Evolutionary conservation across 257 asterid genomes (phyloP), one percentile per base, ranked within the genome.

Genomic region (Petunia secreta): DNA sequence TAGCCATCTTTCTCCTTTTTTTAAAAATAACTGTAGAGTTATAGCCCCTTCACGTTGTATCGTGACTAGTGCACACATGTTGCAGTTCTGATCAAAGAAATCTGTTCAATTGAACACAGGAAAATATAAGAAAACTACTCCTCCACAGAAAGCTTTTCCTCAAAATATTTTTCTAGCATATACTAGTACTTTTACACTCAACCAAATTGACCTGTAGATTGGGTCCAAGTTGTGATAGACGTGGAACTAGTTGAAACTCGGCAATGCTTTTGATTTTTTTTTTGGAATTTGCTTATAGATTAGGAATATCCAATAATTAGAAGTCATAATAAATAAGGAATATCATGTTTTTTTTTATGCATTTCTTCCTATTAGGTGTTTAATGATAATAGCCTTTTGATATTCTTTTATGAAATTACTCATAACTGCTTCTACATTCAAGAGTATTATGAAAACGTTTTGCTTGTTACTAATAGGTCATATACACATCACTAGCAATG

Each of bases 321-420:
- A 7, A 41, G 52, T 66, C 75, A 41, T 41, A 7, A 52, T 14
- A 43, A 67, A 67, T 43, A 43, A 67, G 75, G 15, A 67, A 67
- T 43, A n/a, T 13, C 25, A 38, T 7, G 4, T 34, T 16, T 67
- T 53, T 43, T 67, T 67, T 50, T 67, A n/a, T 67, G 75, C 6
- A 11, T 67, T 43, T 67, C 53, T 43, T 67, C 75, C 75, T 67
- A 67, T 41, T 43, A 67, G 75, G 55, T 67, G 37, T 67, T 41
- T 5, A 59, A 16, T 59, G 63, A 7, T 58, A 58, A 7, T 58
- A 58, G 64, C 38, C 4, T 59, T 59, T 59, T 59, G 11, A 59
- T 59, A 2, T 67, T 67, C 75, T 25, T n/a, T 44, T 34, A 43
- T 43, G 75, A 16, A 5, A 66, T 41, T 15, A 15, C 13, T 15